Evolutionary conservation across 1,284 basidiomycete genomes (phyloP).

Genomic region (Fistulinella cinereoalba): DNA sequence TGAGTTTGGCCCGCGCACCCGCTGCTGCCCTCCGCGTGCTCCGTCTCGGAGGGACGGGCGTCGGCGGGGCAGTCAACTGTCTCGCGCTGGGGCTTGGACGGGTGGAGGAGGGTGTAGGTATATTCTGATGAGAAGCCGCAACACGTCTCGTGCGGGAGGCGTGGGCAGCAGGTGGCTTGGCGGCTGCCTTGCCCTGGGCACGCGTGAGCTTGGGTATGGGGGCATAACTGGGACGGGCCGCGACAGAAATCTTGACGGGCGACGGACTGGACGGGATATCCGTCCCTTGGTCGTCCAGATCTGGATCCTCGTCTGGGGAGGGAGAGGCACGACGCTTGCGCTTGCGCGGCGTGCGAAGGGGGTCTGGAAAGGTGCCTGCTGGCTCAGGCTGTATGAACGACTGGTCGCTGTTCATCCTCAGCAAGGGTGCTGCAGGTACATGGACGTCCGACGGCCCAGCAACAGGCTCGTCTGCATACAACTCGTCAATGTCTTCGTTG

Average conservation of each 20-base stretch:
- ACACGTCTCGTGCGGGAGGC: constrained; percentile 10
- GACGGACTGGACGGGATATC: constrained; percentile 28
- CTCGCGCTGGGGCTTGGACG: constrained; percentile 4
- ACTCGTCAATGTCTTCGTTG: constrained; percentile 31
- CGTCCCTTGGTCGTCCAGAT: constrained; percentile 9
- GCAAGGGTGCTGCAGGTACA: constrained; percentile 19
- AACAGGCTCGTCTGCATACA: constrained; percentile 29
- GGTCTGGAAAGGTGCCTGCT: constrained; percentile 19
- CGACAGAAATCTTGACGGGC: constrained; percentile 27
- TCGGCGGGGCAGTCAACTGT: constrained; percentile 16
- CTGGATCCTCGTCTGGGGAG: background rate
- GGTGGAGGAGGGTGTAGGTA: constrained; percentile 29
- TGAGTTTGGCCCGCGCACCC: constrained; percentile 10
- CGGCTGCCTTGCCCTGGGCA: constrained; percentile 12
- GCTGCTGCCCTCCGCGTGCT: constrained; percentile 28
- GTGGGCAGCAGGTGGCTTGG: background rate
- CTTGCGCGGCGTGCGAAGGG: constrained; percentile 32
- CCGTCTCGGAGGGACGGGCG: constrained; percentile 25
- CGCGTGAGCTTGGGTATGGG: constrained; percentile 11
- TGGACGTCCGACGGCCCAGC: constrained; percentile 24
- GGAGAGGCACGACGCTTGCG: constrained; percentile 21
- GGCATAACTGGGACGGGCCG: background rate
- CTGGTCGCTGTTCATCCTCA: constrained; percentile 21
- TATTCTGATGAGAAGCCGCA: constrained; percentile 18
- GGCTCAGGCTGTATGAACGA: too few relatives aligned